A percentile compares a stretch with the other conserved stretches of the same genome.
Evolutionary conservation across 352 stramenopile genomes (phyloP).

Genomic region (Globisporangium polare): DNA sequence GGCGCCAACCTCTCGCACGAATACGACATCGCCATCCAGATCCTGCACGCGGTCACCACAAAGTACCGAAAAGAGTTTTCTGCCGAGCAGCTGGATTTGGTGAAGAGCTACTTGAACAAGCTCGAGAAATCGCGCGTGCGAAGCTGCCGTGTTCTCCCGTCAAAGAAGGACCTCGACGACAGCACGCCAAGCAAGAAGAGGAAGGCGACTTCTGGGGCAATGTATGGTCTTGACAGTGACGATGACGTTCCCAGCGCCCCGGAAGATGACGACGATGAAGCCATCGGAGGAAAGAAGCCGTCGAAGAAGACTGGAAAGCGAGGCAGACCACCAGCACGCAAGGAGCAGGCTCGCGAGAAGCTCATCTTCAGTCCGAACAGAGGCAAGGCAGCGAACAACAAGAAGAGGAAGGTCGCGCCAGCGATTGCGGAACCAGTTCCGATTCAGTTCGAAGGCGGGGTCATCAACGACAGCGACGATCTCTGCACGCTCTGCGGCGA

Average conservation of each 20-base stretch:
- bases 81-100: conserved; percentile 74
- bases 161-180: conserved; percentile 27
- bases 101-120: conserved; percentile 66
- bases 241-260: conserved; percentile 24
- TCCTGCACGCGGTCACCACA: conserved; percentile 67
- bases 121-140: conserved; percentile 82
- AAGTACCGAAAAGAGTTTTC: conserved; percentile 84
- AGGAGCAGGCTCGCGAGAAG: conserved; percentile 26
- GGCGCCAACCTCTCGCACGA: conserved; percentile 71
- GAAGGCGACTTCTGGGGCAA: conserved; percentile 3
- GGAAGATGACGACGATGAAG: conserved; percentile 40
- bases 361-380: conserved; percentile 10
- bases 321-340: conserved; percentile 20
- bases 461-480: conserved; percentile 87
- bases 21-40: conserved; percentile 84
- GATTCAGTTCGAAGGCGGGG: conserved; percentile 42
- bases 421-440: background rate
- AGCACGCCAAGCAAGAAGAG: conserved; percentile 24
- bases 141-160: conserved; percentile 51
- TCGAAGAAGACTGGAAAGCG: conserved; percentile 34
- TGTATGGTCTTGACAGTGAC: conserved; percentile 34
- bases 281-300: conserved; percentile 19
- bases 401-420: conserved; percentile 24
- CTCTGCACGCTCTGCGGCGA: conserved; percentile 91
- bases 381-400: conserved; percentile 16